Base-by-base conservation (phyloP, 2,329 filamentous ascomycete genomes). In the Ceratocystis harringtonii region DNA sequence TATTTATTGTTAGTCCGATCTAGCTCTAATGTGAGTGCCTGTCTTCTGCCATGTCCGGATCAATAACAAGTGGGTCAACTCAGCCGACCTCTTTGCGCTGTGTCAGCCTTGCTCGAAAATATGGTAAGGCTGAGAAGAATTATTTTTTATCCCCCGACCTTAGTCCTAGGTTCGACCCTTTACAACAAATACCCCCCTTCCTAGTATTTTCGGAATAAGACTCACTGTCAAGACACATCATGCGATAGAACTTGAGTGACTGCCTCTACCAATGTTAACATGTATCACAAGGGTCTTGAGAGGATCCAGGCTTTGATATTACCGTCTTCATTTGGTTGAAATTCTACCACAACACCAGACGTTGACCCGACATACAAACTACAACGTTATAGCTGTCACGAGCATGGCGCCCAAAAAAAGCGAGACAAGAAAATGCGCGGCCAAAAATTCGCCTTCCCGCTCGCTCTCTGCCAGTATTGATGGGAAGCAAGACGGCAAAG, bases 31-130 rank as follows among this genome's bases (percentile, higher is more conserved):
- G 36, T 41, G 36, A 10, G 36, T 41, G 3, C n/a, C 22, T 64
- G n/a, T 1, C 15, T 19, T 19, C 19, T 36, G 44, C 57, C 28
- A 61, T n/a, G 52, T 61, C 48, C 48, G 48, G 48, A 2, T 22
- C 12, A 22, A 52, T 22, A 25, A 52, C 30, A 55, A 44, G 44
- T 41, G 43, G 25, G 64, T 22, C 44, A 22, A 19, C 28, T 48
- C 36, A 10, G 36, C 8, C 36, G 36, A 41, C 36, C 36, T 41
- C 10, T 41, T 12, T 25, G 36, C 12, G 55, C 3, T 57, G 25
- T 64, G 17, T 25, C 62, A 64, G 62, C 62, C 62, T 64, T 44
- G 62, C 17, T 15, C 25, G 17, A 63, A 57, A 57, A 7, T 28
- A 6, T 25, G 15, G 36, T 7, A 65, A 65, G 55, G 57, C 64